Conservation (phyloP, 345 rosid genomes). For the Euphorbia peplus region DNA sequence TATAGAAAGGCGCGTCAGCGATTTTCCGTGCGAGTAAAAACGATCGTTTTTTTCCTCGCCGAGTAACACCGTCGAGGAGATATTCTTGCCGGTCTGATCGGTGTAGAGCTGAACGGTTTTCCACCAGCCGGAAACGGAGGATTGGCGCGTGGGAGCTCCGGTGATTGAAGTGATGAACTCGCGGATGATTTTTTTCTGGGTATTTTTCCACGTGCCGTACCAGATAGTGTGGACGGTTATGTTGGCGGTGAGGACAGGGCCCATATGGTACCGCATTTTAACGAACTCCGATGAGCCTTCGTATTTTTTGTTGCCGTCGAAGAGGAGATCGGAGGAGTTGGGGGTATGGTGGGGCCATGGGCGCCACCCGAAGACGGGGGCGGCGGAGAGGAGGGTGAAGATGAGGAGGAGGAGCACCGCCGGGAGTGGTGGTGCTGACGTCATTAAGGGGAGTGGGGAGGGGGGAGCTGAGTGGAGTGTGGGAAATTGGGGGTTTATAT, state of each 20-base stretch:
- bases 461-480: background rate
- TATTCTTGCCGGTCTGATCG: slow-evolving; percentile 64
- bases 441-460: slow-evolving; percentile 8
- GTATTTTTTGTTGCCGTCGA: slow-evolving; percentile 61
- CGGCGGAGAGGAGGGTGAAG: slow-evolving; percentile 24
- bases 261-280: slow-evolving; percentile 85
- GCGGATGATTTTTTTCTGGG: slow-evolving; percentile 79
- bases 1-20: slow-evolving; percentile 68
- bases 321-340: slow-evolving; percentile 50
- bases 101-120: slow-evolving; percentile 78
- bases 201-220: slow-evolving; percentile 79
- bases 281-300: slow-evolving; percentile 96
- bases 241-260: slow-evolving; percentile 83
- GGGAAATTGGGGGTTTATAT: background rate
- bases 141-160: slow-evolving; percentile 44
- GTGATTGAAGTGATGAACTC: slow-evolving; percentile 85
- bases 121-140: slow-evolving; percentile 97
- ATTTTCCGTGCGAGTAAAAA: slow-evolving; percentile 85
- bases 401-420: background rate
- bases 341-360: slow-evolving; percentile 59
- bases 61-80: slow-evolving; percentile 26
- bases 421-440: background rate
- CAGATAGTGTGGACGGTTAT: slow-evolving; percentile 86
- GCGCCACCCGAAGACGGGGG: slow-evolving; percentile 39
- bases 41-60: slow-evolving; percentile 90